A percentile compares a stretch with the other conserved stretches of the same genome.
phyloP scores from a whole-genome alignment of 2,329 filamentous ascomycete genomes.

The Coniella lustricola region DNA sequence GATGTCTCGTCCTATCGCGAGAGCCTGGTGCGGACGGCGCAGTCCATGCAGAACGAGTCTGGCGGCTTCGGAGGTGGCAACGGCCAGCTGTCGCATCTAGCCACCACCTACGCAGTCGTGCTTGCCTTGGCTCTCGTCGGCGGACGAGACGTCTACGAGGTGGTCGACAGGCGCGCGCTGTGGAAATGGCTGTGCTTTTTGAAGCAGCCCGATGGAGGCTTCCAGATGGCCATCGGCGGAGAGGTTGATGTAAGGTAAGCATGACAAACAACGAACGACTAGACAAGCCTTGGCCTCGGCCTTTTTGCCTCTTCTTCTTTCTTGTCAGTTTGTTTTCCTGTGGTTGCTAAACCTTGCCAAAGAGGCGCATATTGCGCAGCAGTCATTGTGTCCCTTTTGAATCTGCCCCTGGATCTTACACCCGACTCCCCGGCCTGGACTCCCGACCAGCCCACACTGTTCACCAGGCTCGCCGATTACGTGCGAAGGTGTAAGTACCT shows the following conservation, averaged over 20 bases:
- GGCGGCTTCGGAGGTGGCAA: constrained; percentile 94
- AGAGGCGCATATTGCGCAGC: constrained; percentile 90
- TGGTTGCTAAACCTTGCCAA: constrained; percentile 12
- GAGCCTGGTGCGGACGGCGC: constrained; percentile 66
- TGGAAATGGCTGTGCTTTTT: constrained; percentile 85
- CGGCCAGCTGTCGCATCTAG: constrained; percentile 82
- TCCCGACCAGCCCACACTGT: constrained; percentile 53
- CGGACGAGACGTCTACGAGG: constrained; percentile 62
- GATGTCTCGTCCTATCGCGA: constrained; percentile 62
- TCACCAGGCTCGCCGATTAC: constrained; percentile 70
- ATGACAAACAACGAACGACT: constrained; percentile 4
- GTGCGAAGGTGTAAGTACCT: constrained; percentile 64
- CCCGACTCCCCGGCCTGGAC: constrained; percentile 61
- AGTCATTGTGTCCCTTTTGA: constrained; percentile 74
- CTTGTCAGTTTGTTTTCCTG: not conserved
- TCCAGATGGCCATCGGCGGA: constrained; percentile 76
- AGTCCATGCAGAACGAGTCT: constrained; percentile 69
- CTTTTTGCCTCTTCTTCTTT: not conserved
- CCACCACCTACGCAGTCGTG: constrained; percentile 78
- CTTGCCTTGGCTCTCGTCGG: constrained; percentile 74
- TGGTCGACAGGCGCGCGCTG: constrained; percentile 76
- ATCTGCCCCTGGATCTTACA: constrained; percentile 74
- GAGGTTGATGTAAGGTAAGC: constrained; percentile 81
- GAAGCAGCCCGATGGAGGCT: constrained; percentile 86
- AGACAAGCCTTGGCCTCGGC: not conserved